These are phyloP conservation scores for Fraxinus paxiana DNA, from an alignment of 305 asterid genomes.

Conservation along the genomic window DNA sequence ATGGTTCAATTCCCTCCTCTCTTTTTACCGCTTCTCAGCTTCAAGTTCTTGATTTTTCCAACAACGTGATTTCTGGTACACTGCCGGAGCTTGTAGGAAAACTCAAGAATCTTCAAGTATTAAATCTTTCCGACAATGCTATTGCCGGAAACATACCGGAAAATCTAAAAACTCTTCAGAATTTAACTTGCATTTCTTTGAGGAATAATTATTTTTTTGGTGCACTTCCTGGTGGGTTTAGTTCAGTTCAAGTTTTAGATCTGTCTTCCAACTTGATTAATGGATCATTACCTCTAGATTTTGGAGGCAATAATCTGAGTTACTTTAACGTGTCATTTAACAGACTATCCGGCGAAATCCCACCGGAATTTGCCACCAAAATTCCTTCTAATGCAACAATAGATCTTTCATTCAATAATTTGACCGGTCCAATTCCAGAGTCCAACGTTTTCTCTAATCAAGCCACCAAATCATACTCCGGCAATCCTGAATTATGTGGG, in stretches of 20 bases:
- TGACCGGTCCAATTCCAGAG: constrained; percentile 67
- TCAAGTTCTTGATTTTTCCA: constrained; percentile 56
- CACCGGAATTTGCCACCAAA: constrained; percentile 43
- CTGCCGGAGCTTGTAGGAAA: constrained; percentile 51
- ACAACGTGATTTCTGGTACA: constrained; percentile 62
- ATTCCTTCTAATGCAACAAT: constrained; percentile 57
- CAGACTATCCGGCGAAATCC: constrained; percentile 67
- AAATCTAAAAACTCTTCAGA: constrained; percentile 36
- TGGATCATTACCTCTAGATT: constrained; percentile 64
- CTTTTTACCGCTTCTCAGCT: constrained; percentile 56
- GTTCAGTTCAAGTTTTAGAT: constrained; percentile 55
- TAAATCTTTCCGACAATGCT: constrained; percentile 80
- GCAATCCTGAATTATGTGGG: constrained; percentile 72
- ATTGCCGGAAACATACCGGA: constrained; percentile 57
- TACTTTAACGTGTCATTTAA: constrained; percentile 66
- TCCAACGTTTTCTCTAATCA: constrained; percentile 45
- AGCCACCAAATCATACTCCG: constrained; percentile 44
- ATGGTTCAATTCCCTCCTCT: constrained; percentile 61
- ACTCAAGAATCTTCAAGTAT: constrained; percentile 38
- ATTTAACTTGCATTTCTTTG: constrained; percentile 50
- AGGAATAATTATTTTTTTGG: constrained; percentile 65
- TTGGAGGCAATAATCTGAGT: constrained; percentile 46
- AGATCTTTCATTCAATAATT: constrained; percentile 74
- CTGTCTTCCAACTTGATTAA: constrained; percentile 72
- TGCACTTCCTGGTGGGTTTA: constrained; percentile 49